Evolutionary conservation across 768 basidiomycete species (phyloP), one percentile per base, ranked within the genome.

Genomic region (Hypholoma sublateritium): DNA sequence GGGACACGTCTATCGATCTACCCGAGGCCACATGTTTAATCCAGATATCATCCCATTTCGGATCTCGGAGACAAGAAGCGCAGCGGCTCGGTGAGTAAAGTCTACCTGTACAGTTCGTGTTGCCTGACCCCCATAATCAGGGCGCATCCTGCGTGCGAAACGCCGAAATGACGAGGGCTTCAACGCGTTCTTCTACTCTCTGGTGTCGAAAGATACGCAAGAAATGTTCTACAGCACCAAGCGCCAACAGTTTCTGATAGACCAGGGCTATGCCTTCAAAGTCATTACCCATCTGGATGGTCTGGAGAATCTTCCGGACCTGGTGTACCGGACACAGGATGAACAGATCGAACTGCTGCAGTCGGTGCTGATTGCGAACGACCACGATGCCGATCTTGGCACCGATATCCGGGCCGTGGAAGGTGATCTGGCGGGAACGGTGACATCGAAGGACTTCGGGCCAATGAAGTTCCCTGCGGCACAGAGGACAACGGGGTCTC

Each of bases 141-240:
- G 95, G 13, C 94, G 97, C 45, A 99, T 99, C 65, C 76, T 99
- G 44, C 89, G 97, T 45, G 97, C 97, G 8, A 99, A 99, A 72
- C 84, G 97, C 57, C 82, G 97, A 61, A 99, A 99, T 67, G 97
- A 99, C 66, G 97, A 98, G 74, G 97, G 97, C 1, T 99, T 99
- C 77, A 99, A 99, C 61, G 97, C 97, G 21, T 99, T 98, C 77
- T 99, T 99, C 75, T 99, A 99, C 72, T 98, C 97, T 32, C 85
- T 99, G 6, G 97, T 99, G 34, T 98, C 95, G 22, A 97, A 97
- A 72, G 96, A 98, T 74, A 99, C 96, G 4, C 94, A 97, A 67
- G 97, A 98, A 74, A 98, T 98, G 94, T 99, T 88, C 74, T 99
- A 98, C 80, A 95, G 93, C 70, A 96, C 97, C 3, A 99, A 99